Conservation (phyloP, 257 asterid genomes). For the Solanum pennellii region DNA sequence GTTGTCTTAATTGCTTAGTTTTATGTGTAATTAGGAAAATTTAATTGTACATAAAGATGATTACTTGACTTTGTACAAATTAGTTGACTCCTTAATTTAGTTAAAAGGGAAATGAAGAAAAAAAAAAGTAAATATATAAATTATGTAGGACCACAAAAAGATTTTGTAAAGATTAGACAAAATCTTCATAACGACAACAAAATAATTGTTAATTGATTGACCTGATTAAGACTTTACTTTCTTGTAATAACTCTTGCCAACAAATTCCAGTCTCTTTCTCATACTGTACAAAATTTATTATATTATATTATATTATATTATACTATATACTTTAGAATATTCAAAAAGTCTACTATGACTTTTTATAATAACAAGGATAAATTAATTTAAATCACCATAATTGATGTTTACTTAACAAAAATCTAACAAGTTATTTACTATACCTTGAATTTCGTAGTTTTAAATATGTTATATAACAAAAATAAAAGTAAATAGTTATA, state of each 20-base stretch:
- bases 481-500: too few relatives aligned
- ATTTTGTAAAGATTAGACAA: constrained; percentile 2
- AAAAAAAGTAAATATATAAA: neutral
- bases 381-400: neutral
- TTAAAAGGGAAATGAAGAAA: neutral
- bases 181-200: constrained; percentile 3
- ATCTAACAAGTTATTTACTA: neutral
- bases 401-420: neutral
- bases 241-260: constrained; percentile 5
- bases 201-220: neutral
- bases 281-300: neutral
- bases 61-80: neutral
- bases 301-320: neutral
- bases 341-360: neutral
- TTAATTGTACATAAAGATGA: neutral
- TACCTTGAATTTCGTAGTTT: neutral
- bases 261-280: constrained; percentile 2
- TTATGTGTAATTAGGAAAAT: neutral
- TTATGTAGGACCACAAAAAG: constrained; percentile 1
- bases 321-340: neutral
- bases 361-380: neutral
- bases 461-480: neutral
- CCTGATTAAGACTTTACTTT: neutral
- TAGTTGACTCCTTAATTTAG: neutral
- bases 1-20: neutral